These are phyloP conservation scores for Botrytis pseudocinerea DNA, from an alignment of 2,329 filamentous ascomycete genomes.

Conservation along the genomic window DNA sequence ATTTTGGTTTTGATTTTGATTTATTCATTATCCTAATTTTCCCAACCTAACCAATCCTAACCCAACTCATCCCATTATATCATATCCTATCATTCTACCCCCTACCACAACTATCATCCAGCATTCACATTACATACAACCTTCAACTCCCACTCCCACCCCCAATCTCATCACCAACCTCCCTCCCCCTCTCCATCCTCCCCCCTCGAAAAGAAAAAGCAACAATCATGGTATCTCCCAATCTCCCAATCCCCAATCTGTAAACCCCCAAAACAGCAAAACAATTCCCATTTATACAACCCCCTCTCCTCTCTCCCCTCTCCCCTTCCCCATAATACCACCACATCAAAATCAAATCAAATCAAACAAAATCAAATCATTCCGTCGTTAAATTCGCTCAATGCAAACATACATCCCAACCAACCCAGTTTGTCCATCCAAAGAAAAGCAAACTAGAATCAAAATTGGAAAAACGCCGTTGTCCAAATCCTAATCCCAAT, in stretches of 20 bases:
- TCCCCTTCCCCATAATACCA: too few relatives aligned
- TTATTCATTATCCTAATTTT: background rate
- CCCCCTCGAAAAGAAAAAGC: background rate
- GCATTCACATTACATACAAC: background rate
- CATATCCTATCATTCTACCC: background rate
- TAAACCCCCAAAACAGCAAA: too few relatives aligned
- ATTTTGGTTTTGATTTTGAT: background rate
- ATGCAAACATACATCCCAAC: background rate
- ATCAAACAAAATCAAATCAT: background rate
- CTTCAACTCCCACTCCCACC: too few relatives aligned
- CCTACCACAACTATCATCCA: background rate
- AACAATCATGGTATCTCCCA: background rate
- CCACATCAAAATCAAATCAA: background rate
- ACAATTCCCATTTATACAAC: too few relatives aligned
- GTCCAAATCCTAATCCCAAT: background rate
- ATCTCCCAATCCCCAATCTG: too few relatives aligned
- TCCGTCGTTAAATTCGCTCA: background rate
- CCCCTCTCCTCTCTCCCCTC: too few relatives aligned
- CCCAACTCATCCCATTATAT: background rate
- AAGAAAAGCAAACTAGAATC: background rate
- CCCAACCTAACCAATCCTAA: background rate
- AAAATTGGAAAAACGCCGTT: background rate
- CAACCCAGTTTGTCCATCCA: background rate
- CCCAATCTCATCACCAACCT: too few relatives aligned
- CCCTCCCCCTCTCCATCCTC: too few relatives aligned